These are phyloP conservation scores for Kewa caespitosa DNA, from an alignment of 179 eudicot genomes.

Conservation along the genomic window DNA sequence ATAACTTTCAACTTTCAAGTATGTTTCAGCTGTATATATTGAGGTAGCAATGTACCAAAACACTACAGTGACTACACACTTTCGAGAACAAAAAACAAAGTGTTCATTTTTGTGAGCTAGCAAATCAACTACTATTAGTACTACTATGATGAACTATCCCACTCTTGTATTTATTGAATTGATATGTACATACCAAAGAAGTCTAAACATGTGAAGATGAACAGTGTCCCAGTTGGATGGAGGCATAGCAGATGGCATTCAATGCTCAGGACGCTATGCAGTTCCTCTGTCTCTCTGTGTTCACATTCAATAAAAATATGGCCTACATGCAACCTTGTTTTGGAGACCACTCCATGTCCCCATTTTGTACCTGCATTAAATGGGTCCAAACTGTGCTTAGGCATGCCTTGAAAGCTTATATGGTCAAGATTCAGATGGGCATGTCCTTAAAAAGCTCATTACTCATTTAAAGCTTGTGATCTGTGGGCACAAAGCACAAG, in stretches of 20 bases:
- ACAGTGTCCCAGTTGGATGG: neutral
- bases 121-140: too few relatives aligned
- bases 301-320: neutral
- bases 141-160: too few relatives aligned
- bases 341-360: neutral
- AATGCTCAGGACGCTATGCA: neutral
- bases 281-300: neutral
- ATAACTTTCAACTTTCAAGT: too few relatives aligned
- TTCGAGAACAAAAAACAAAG: too few relatives aligned
- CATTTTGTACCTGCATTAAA: slow-evolving; percentile 1
- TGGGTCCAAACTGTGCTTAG: slow-evolving; percentile 5
- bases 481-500: too few relatives aligned
- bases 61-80: too few relatives aligned
- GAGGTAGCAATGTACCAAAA: too few relatives aligned
- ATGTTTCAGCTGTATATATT: too few relatives aligned
- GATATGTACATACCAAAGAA: neutral
- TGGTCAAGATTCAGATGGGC: neutral
- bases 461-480: too few relatives aligned
- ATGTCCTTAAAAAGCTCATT: neutral
- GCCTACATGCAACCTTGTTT: slow-evolving; percentile 6
- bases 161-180: too few relatives aligned
- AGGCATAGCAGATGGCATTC: slow-evolving; percentile 16
- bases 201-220: neutral
- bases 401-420: slow-evolving; percentile 2
- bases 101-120: too few relatives aligned